Percentiles rank a stretch among this genome's conserved stretches.
Conservation (phyloP, 495 filamentous ascomycete genomes). For the Diplogelasinospora grovesii region DNA sequence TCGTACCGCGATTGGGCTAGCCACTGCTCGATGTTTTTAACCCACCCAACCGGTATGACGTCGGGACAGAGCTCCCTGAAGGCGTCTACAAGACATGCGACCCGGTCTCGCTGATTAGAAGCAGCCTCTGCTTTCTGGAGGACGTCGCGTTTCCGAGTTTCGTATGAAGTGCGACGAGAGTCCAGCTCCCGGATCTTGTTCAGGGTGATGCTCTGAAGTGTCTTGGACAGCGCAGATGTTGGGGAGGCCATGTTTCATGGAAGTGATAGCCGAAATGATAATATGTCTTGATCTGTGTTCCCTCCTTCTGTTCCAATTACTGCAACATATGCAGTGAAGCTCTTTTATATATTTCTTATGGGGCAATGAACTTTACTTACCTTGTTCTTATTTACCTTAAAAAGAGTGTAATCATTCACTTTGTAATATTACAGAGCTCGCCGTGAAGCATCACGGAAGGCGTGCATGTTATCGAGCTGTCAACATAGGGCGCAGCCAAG, state of each 20-base stretch:
- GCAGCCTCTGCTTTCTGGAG: slow-evolving; percentile 25
- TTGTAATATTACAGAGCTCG: too few relatives aligned
- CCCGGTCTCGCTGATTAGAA: slow-evolving; percentile 25
- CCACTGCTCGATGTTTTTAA: slow-evolving; percentile 31
- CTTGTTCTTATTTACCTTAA: too few relatives aligned
- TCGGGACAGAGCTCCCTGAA: slow-evolving; percentile 30
- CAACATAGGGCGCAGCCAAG: too few relatives aligned
- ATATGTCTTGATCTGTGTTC: too few relatives aligned
- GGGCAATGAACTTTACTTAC: too few relatives aligned
- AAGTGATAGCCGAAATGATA: too few relatives aligned
- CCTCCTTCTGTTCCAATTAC: too few relatives aligned
- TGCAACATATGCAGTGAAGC: too few relatives aligned
- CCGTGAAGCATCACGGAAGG: too few relatives aligned
- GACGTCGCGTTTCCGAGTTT: slow-evolving; percentile 32
- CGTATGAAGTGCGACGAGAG: slow-evolving; percentile 52
- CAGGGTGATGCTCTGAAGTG: slow-evolving; percentile 56
- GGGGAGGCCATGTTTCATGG: slow-evolving; percentile 28
- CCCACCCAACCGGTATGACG: slow-evolving; percentile 12
- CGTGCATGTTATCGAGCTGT: too few relatives aligned
- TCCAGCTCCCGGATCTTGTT: slow-evolving; percentile 59
- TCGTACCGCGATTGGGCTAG: slow-evolving; percentile 32
- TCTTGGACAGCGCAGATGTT: slow-evolving; percentile 45
- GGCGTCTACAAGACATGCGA: slow-evolving; percentile 33
- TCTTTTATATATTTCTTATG: too few relatives aligned
- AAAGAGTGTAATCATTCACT: too few relatives aligned